Evolutionary conservation across 176 grass and related monocot genomes (phyloP), one percentile per base, ranked within the genome.

Genomic region (Lolium perenne): DNA sequence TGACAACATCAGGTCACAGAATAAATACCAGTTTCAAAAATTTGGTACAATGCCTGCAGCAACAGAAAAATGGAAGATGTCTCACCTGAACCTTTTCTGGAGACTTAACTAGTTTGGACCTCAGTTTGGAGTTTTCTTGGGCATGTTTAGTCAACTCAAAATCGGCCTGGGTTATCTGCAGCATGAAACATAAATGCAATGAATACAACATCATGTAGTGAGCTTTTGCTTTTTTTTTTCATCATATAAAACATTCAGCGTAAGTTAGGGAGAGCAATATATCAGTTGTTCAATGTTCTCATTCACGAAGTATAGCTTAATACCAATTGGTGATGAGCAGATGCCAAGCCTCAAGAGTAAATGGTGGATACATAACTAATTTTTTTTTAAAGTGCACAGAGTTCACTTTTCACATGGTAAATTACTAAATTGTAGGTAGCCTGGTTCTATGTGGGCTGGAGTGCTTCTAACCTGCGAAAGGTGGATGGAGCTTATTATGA

Each of bases 71-170:
- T 17, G 47, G 48, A 75, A 75, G 14, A 53, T 23, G 48, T 79
- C n/a, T 40, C 29, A 98, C 96, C 88, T 92, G 90, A 81, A 94
- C 74, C 81, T 92, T 98, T 72, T 95, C 96, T n/a, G 96, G 96
- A 5, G 96, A 95, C 46, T 92, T 84, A 21, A 98, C 96, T 79
- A 98, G 64, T 84, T 94, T 90, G 74, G 91, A 89, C 40, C 68
- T 75, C 49, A 94, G 71, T 49, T 87, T 92, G 40, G 86, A 78
- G 63, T 95, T 95, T 86, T 98, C 93, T 92, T 92, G 88, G 2
- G 71, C 89, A 83, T 89, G 73, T 70, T 92, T 95, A 79, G 46
- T 74, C 46, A 74, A 74, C 6, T 74, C 71, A 74, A 74, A 74
- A 50, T 74, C 71, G 16, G 71, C 71, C 22, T 50, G 45, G 20